Evolutionary conservation across 2,329 filamentous ascomycete species (phyloP).

Genomic region (Botrytis aclada): DNA sequence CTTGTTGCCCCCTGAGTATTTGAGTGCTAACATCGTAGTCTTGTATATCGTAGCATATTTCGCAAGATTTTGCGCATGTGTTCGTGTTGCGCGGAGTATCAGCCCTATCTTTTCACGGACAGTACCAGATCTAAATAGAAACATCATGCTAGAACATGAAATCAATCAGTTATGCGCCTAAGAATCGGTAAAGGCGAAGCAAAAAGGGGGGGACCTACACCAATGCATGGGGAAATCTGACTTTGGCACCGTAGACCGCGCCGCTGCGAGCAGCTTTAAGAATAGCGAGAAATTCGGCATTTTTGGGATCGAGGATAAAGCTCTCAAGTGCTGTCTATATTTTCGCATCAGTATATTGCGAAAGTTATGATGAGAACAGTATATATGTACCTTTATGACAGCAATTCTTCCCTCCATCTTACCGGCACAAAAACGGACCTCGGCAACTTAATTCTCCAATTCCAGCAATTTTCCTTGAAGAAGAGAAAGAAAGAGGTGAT

Average conservation of each 20-base stretch:
- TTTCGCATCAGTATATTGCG: not conserved
- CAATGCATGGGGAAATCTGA: conserved; percentile 95
- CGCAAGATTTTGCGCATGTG: conserved; percentile 88
- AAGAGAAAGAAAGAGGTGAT: not conserved
- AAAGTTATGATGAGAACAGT: not conserved
- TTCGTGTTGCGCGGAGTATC: conserved; percentile 80
- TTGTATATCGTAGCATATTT: conserved; percentile 94
- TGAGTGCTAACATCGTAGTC: conserved; percentile 70
- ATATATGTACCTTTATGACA: conserved; percentile 30
- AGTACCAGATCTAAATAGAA: conserved; percentile 89
- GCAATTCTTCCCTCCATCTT: conserved; percentile 30
- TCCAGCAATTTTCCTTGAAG: not conserved
- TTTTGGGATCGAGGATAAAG: conserved; percentile 75
- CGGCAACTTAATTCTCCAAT: conserved; percentile 29
- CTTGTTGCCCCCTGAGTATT: conserved; percentile 55
- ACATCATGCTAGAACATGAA: conserved; percentile 71
- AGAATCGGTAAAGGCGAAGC: not conserved
- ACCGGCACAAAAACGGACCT: conserved; percentile 31
- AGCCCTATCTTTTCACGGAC: conserved; percentile 73
- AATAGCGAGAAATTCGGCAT: conserved; percentile 80
- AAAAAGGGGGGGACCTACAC: conserved; percentile 54
- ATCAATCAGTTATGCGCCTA: conserved; percentile 5
- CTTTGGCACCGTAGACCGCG: conserved; percentile 93
- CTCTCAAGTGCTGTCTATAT: conserved; percentile 57
- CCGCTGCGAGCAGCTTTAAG: conserved; percentile 95